Conservation (phyloP, 78 protist genomes). For the Dictyostelium intermedium region DNA sequence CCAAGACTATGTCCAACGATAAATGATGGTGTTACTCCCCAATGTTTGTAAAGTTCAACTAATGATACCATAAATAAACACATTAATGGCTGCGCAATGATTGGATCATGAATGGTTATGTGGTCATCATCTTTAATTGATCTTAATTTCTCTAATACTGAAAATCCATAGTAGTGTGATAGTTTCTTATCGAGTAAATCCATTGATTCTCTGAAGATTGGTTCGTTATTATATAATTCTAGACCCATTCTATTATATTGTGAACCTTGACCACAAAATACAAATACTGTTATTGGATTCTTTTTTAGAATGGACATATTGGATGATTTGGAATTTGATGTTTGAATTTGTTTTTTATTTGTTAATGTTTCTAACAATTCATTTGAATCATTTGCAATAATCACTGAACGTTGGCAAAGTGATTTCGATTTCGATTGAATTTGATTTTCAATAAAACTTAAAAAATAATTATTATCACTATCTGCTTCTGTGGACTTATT, state of each 20-base stretch:
- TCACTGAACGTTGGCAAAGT: too few relatives aligned
- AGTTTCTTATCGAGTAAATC: neutral
- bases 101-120: slow-evolving; percentile 23
- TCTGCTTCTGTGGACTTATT: too few relatives aligned
- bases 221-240: neutral
- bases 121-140: neutral
- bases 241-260: slow-evolving; percentile 71
- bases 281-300: too few relatives aligned
- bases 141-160: neutral
- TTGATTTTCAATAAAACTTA: too few relatives aligned
- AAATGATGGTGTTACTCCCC: slow-evolving; percentile 5
- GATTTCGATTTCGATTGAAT: too few relatives aligned
- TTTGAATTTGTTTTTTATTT: too few relatives aligned
- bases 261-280: slow-evolving; percentile 73
- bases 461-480: too few relatives aligned
- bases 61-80: slow-evolving; percentile 36
- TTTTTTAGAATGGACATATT: neutral
- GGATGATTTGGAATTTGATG: too few relatives aligned
- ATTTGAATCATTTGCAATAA: too few relatives aligned
- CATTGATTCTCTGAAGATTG: neutral
- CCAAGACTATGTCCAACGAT: slow-evolving; percentile 32
- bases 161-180: neutral
- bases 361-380: too few relatives aligned
- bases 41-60: slow-evolving; percentile 4
- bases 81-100: slow-evolving; percentile 53